Evolutionary conservation across 2,329 filamentous ascomycete species (phyloP), one percentile per base, ranked within the genome.

Genomic region (Calcarisporium arbuscula): DNA sequence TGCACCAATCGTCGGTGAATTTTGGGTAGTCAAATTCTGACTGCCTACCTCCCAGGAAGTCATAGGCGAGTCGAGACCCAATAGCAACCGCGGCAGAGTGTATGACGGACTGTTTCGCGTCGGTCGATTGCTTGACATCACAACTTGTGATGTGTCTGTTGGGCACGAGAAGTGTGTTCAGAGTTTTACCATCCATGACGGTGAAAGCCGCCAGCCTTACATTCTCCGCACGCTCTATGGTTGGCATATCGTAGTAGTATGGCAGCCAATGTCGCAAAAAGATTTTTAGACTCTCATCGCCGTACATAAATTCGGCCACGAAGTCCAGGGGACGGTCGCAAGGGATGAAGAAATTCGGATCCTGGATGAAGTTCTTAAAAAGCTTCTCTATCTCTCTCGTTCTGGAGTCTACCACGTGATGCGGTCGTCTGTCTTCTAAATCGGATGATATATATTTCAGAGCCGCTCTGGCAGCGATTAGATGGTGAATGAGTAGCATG

Each of bases 81-180:
- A 53, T 8, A 1, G 39, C 40, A 9, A 54, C 9, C 1, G 49
- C 52, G 1, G 16, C 33, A 0, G 52, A 54, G 11, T 56, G 52
- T 3, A 55, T 8, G 0, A 56, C 32, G 0, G 51, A 56, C 2
- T 52, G 0, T 0, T 37, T 33, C 2, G 45, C 38, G 1, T 18
- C 19, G 0, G 15, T 53, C 6, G 52, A 54, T 0, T 35, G 16
- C 0, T 8, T 7, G 1, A 54, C 43, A 1, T 48, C 43, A 2
- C 30, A 30, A 1, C 20, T 6, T 0, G 36, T 32, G 1, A 48
- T 4, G 0, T 22, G 15, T 8, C 1, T 1, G 7, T 45, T 31
- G n/a, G 39, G 9, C 2, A 30, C 14, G 2, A 53, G 17, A 18
- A 53, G 34, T 2, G 11, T 19, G 2, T 16, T 3, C 1, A 36